Evolutionary conservation across 306 rosid genomes (phyloP).

Genomic region (Senna tora): DNA sequence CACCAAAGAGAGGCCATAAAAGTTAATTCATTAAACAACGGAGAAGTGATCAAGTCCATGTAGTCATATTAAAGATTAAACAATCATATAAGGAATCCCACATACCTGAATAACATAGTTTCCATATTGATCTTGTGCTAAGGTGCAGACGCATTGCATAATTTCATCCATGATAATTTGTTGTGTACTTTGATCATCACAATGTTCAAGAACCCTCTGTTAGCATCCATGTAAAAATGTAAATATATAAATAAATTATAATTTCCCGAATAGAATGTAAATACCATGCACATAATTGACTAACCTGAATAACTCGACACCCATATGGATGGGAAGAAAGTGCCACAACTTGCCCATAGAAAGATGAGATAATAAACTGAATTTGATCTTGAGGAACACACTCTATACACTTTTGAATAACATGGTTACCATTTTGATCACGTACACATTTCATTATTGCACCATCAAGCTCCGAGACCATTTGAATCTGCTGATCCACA

Average conservation of each 20-base stretch:
- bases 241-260: slow-evolving; percentile 33
- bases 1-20: too few relatives aligned
- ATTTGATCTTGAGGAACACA: slow-evolving; percentile 88
- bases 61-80: too few relatives aligned
- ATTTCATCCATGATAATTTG: slow-evolving; percentile 90
- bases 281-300: slow-evolving; percentile 22
- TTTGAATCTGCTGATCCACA: slow-evolving; percentile 73
- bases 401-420: slow-evolving; percentile 91
- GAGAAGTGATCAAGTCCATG: too few relatives aligned
- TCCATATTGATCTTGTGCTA: slow-evolving; percentile 97
- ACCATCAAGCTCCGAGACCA: slow-evolving; percentile 91
- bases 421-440: slow-evolving; percentile 98
- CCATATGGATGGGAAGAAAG: slow-evolving; percentile 98
- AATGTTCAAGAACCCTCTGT: slow-evolving; percentile 96
- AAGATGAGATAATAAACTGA: slow-evolving; percentile 84
- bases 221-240: slow-evolving; percentile 41
- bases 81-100: background rate
- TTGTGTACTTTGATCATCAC: slow-evolving; percentile 76
- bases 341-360: slow-evolving; percentile 90
- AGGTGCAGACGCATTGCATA: slow-evolving; percentile 82
- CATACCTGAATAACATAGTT: slow-evolving; percentile 96
- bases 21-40: too few relatives aligned
- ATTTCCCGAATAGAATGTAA: slow-evolving; percentile 16
- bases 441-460: slow-evolving; percentile 88
- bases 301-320: slow-evolving; percentile 96